Evolutionary conservation across 2,329 filamentous ascomycete genomes (phyloP).

Genomic region (Colletotrichum godetiae): DNA sequence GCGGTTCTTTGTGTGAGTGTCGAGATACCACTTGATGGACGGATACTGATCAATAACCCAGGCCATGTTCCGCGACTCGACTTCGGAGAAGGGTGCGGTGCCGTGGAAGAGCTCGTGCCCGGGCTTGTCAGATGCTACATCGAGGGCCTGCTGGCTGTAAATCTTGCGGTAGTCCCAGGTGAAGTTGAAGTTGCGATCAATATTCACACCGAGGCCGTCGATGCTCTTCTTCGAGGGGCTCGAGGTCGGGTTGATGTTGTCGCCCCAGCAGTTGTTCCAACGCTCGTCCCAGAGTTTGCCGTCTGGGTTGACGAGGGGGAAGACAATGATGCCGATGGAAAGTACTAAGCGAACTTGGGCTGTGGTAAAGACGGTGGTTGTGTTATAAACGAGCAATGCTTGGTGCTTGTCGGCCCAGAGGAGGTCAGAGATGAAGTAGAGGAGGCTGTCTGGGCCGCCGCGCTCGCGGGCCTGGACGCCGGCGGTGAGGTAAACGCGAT

Average conservation of each 20-base stretch:
- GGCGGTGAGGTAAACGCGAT: constrained; percentile 63
- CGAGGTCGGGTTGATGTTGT: constrained; percentile 58
- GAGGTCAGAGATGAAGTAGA: constrained; percentile 69
- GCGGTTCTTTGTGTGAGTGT: constrained; percentile 65
- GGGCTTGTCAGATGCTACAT: constrained; percentile 47
- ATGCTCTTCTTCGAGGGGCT: neutral
- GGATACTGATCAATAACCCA: constrained; percentile 61
- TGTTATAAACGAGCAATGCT: constrained; percentile 62
- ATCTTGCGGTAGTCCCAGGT: constrained; percentile 62
- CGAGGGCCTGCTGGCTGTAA: constrained; percentile 51
- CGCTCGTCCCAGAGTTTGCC: constrained; percentile 63
- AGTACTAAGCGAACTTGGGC: constrained; percentile 62
- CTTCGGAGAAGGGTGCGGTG: constrained; percentile 61
- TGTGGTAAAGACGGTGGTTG: constrained; percentile 58
- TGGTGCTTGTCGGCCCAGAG: constrained; percentile 62
- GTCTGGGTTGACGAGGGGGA: constrained; percentile 64
- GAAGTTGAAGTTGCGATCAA: constrained; percentile 69
- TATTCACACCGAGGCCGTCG: constrained; percentile 56
- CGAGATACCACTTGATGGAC: constrained; percentile 66
- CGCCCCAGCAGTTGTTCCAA: constrained; percentile 63
- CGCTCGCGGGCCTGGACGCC: constrained; percentile 69
- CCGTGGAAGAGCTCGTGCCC: constrained; percentile 63
- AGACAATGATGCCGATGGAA: constrained; percentile 61
- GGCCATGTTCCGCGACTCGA: constrained; percentile 65
- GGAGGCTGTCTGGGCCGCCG: constrained; percentile 64